Percentiles rank a stretch among this genome's conserved stretches.
Conservation (phyloP, 257 asterid species). For the Przewalskia tangutica region DNA sequence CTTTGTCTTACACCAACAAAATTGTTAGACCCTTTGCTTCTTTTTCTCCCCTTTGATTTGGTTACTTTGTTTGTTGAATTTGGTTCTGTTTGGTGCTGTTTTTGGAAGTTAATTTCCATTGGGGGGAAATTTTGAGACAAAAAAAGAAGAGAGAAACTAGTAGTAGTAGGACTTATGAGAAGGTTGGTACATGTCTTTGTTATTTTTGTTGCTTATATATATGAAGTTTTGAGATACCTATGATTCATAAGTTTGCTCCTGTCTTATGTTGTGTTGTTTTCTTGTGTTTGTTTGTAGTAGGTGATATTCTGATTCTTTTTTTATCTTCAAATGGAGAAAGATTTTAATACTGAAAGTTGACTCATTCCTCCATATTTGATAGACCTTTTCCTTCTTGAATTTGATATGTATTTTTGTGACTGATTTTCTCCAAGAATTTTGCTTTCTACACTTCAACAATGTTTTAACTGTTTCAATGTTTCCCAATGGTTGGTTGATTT, state of each 20-base stretch:
- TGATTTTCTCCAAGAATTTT: background rate
- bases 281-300: background rate
- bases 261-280: background rate
- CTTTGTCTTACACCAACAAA: slow-evolving; percentile 62
- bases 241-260: background rate
- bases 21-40: slow-evolving; percentile 22
- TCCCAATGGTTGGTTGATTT: background rate
- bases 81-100: background rate
- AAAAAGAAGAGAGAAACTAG: background rate
- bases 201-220: slow-evolving; percentile 1
- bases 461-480: no score
- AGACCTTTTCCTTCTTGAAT: background rate
- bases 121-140: background rate
- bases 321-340: background rate
- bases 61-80: slow-evolving; percentile 13
- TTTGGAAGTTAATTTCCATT: slow-evolving; percentile 58
- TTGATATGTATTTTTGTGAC: background rate
- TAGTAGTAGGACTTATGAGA: background rate
- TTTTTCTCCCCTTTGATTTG: slow-evolving; percentile 18
- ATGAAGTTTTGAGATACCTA: background rate
- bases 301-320: background rate
- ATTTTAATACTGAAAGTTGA: background rate
- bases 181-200: slow-evolving; percentile 8
- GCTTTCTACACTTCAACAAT: no score
- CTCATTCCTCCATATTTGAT: background rate